Conservation (phyloP, 148 eudicot genomes). For the Cornus kousa region DNA sequence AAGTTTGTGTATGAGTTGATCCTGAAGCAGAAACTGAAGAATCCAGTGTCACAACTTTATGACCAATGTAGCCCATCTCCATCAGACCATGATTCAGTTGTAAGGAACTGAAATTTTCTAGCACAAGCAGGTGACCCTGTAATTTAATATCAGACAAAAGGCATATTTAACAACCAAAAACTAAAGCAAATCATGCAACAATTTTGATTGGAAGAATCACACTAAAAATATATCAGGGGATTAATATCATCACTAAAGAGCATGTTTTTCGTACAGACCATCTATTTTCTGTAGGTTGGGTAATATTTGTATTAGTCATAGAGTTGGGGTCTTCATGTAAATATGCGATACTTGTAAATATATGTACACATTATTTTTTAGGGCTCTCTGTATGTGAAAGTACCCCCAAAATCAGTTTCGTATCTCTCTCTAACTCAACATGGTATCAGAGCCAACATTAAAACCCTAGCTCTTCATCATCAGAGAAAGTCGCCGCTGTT, state of each 20-base stretch:
- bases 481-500: no score
- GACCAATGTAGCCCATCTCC: conserved; percentile 82
- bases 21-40: conserved; percentile 35
- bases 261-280: neutral
- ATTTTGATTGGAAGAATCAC: neutral
- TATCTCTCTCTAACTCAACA: no score
- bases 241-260: neutral
- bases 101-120: conserved; percentile 66
- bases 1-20: conserved; percentile 32
- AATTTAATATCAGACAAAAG: conserved; percentile 13
- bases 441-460: no score
- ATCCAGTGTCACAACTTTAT: conserved; percentile 34
- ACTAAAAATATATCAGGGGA: neutral
- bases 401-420: no score
- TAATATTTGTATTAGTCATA: no score
- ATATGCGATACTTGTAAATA: no score
- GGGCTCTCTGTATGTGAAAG: no score
- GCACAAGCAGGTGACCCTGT: conserved; percentile 80
- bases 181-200: neutral
- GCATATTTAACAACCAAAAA: neutral
- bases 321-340: no score
- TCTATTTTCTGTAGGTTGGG: neutral
- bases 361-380: no score
- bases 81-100: conserved; percentile 81
- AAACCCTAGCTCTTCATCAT: no score